phyloP scores from a whole-genome alignment of 2,329 filamentous ascomycete species.

The Helotiales sp. region DNA sequence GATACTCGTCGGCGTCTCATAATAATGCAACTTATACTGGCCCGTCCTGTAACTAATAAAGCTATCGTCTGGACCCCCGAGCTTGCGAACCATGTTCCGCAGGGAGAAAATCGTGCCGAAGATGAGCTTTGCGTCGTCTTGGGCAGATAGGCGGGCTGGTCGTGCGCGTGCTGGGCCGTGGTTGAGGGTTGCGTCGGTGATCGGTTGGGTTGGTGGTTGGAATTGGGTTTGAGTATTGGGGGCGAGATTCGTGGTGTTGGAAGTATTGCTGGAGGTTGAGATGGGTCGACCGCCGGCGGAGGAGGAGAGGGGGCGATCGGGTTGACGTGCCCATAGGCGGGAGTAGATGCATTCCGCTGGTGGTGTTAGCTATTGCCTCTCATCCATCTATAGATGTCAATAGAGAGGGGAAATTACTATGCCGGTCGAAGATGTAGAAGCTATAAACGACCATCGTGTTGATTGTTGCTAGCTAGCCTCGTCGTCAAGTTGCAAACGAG shows the following conservation, averaged over 20 bases:
- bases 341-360: conserved; percentile 97
- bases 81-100: conserved; percentile 94
- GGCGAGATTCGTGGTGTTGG: conserved; percentile 12
- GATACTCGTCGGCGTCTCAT: conserved; percentile 94
- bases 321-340: conserved; percentile 70
- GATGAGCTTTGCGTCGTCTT: conserved; percentile 93
- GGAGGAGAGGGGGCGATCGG: conserved; percentile 35
- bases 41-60: conserved; percentile 93
- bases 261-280: conserved; percentile 50
- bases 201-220: conserved; percentile 46
- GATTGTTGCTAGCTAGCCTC: background rate
- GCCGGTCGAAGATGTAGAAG: conserved; percentile 98
- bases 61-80: conserved; percentile 90
- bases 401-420: conserved; percentile 66
- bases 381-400: background rate
- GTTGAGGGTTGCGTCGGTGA: conserved; percentile 39
- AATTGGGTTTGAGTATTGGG: no score
- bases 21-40: conserved; percentile 98
- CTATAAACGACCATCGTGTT: conserved; percentile 85
- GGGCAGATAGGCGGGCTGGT: conserved; percentile 49
- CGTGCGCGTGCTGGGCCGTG: conserved; percentile 41
- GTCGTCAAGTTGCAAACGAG: conserved; percentile 13
- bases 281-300: conserved; percentile 51
- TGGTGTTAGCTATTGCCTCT: conserved; percentile 18
- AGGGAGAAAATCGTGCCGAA: conserved; percentile 97